Evolutionary conservation across 306 rosid species (phyloP).

Genomic region (Dalbergia cultrata): DNA sequence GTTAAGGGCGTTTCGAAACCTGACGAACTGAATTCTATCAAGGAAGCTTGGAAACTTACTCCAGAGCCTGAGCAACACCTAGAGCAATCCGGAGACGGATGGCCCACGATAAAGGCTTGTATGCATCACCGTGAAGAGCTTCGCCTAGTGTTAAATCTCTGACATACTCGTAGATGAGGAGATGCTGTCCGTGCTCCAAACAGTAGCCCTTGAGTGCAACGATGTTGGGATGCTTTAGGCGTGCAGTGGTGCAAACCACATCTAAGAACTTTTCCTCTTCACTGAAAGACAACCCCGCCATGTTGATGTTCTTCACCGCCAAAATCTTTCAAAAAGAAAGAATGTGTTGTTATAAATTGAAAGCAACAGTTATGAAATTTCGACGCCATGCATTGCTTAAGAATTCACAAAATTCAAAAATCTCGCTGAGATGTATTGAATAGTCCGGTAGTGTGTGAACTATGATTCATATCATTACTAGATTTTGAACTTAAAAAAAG

Average conservation of each 20-base stretch:
- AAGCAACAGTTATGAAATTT: conserved; percentile 27
- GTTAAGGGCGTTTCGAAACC: no score
- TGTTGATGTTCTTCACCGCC: conserved; percentile 81
- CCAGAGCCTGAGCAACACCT: conserved; percentile 85
- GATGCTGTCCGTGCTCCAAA: conserved; percentile 88
- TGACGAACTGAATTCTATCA: not conserved
- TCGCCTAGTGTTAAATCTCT: conserved; percentile 69
- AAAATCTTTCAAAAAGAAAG: conserved; percentile 56
- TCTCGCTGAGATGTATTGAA: no score
- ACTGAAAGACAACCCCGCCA: conserved; percentile 66
- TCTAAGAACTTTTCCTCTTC: conserved; percentile 92
- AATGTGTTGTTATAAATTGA: not conserved
- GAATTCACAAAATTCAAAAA: no score
- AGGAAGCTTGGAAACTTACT: conserved; percentile 63
- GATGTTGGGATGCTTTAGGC: conserved; percentile 85
- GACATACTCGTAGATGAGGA: conserved; percentile 76
- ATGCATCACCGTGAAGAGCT: conserved; percentile 73
- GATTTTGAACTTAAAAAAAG: no score
- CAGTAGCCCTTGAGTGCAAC: conserved; percentile 82
- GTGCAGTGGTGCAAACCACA: conserved; percentile 74
- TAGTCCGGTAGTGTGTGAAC: no score
- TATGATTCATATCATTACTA: no score
- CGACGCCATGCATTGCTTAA: no score
- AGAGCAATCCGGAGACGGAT: conserved; percentile 80
- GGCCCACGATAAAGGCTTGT: conserved; percentile 82